These are phyloP conservation scores for Penicillium lividum DNA, from an alignment of 495 filamentous ascomycete species.

Conservation along the genomic window DNA sequence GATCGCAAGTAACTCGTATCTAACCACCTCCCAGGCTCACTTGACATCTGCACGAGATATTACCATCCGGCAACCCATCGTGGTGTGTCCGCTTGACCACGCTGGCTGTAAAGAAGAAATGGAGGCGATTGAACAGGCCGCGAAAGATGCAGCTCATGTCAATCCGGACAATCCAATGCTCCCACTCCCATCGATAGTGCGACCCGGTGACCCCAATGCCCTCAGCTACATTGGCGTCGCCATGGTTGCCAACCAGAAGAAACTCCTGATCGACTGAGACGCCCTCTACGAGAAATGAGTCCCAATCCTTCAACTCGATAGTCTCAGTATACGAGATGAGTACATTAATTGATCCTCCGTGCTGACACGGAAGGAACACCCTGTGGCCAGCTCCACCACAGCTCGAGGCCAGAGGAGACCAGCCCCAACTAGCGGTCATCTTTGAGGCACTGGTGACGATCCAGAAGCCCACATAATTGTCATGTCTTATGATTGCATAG, in stretches of 20 bases:
- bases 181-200: conserved; percentile 78
- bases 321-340: neutral
- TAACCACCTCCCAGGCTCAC: conserved; percentile 63
- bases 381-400: conserved; percentile 2
- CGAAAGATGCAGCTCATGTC: conserved; percentile 84
- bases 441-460: conserved; percentile 4
- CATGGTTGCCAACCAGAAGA: conserved; percentile 82
- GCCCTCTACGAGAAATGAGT: neutral
- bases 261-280: conserved; percentile 80
- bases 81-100: conserved; percentile 94
- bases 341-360: conserved; percentile 10
- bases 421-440: neutral
- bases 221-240: conserved; percentile 78
- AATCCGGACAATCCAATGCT: conserved; percentile 87
- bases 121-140: conserved; percentile 94
- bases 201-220: conserved; percentile 72
- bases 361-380: neutral
- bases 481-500: conserved; percentile 49
- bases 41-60: conserved; percentile 92
- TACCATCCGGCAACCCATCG: conserved; percentile 84
- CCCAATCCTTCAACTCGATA: neutral
- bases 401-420: neutral
- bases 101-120: conserved; percentile 97
- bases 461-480: conserved; percentile 15
- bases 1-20: neutral